Evolutionary conservation across 2,329 filamentous ascomycete genomes (phyloP).

Genomic region (Cercospora zeae-maydis): DNA sequence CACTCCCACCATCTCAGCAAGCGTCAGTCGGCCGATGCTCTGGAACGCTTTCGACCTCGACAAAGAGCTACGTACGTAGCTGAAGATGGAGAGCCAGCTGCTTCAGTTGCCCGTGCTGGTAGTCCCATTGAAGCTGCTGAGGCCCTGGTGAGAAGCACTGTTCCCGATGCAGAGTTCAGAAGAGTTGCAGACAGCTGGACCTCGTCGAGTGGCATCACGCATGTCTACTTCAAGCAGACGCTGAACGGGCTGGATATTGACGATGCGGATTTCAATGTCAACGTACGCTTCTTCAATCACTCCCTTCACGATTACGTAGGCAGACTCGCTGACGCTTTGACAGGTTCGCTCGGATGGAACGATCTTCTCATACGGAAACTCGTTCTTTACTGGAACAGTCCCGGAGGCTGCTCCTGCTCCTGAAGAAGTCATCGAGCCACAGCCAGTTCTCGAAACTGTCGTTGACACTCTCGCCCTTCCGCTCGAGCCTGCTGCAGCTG

Average conservation of each 20-base stretch:
- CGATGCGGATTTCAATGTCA: slow-evolving; percentile 60
- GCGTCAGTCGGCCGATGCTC: slow-evolving; percentile 7
- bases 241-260: slow-evolving; percentile 57
- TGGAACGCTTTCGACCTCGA: slow-evolving; percentile 17
- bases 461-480: slow-evolving; percentile 42
- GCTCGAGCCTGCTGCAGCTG: slow-evolving; percentile 39
- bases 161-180: slow-evolving; percentile 47
- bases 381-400: slow-evolving; percentile 46
- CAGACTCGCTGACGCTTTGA: neutral
- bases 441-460: slow-evolving; percentile 44
- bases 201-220: slow-evolving; percentile 53
- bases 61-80: slow-evolving; percentile 20
- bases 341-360: slow-evolving; percentile 52
- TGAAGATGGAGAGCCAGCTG: slow-evolving; percentile 8
- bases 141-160: slow-evolving; percentile 35
- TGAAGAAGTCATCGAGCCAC: slow-evolving; percentile 43
- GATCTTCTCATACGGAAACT: slow-evolving; percentile 57
- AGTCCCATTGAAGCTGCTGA: slow-evolving; percentile 35
- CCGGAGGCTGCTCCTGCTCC: slow-evolving; percentile 41
- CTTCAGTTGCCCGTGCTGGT: slow-evolving; percentile 9
- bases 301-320: neutral
- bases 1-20: slow-evolving; percentile 1
- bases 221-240: slow-evolving; percentile 60
- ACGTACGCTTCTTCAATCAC: slow-evolving; percentile 43
- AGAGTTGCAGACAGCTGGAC: slow-evolving; percentile 53